Conservation (phyloP, 768 basidiomycete genomes). For the Cyclocybe cylindracea region DNA sequence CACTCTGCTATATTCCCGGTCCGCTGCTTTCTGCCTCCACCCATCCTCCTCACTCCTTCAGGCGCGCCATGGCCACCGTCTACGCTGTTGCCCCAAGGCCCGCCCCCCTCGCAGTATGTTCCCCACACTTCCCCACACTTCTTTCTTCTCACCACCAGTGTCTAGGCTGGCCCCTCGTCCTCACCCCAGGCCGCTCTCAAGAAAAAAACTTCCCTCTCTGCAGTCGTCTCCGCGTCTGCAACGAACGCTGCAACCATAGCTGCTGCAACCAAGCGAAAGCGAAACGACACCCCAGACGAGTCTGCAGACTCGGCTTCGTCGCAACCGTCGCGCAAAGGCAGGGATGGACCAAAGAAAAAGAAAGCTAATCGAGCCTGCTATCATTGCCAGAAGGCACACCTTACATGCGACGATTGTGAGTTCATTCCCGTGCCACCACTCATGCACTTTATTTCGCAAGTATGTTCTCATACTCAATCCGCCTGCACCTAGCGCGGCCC, state of each 20-base stretch:
- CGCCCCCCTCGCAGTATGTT: constrained; percentile 26
- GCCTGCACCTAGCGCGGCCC: constrained; percentile 71
- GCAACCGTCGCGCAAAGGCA: constrained; percentile 49
- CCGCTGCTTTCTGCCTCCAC: constrained; percentile 25
- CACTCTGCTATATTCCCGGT: constrained; percentile 24
- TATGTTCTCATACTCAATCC: constrained; percentile 14
- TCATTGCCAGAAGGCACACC: constrained; percentile 95
- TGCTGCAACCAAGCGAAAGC: constrained; percentile 54
- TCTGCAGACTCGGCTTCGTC: constrained; percentile 44
- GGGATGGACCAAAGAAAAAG: constrained; percentile 89
- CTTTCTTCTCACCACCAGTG: constrained; percentile 21
- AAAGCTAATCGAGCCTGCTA: constrained; percentile 93
- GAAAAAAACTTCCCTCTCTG: constrained; percentile 34
- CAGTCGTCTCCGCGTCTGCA: constrained; percentile 12
- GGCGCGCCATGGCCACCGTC: constrained; percentile 33
- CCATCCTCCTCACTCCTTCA: constrained; percentile 16
- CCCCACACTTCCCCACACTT: constrained; percentile 43
- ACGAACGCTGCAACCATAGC: not conserved
- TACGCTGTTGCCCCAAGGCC: constrained; percentile 39
- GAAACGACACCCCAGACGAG: constrained; percentile 61
- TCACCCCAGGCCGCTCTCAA: constrained; percentile 30
- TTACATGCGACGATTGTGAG: constrained; percentile 98
- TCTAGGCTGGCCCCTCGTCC: constrained; percentile 46
- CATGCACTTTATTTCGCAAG: constrained; percentile 15
- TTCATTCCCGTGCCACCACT: constrained; percentile 23